These are phyloP conservation scores for Fusarium agapanthi DNA, from an alignment of 2,329 filamentous ascomycete genomes.

Conservation along the genomic window DNA sequence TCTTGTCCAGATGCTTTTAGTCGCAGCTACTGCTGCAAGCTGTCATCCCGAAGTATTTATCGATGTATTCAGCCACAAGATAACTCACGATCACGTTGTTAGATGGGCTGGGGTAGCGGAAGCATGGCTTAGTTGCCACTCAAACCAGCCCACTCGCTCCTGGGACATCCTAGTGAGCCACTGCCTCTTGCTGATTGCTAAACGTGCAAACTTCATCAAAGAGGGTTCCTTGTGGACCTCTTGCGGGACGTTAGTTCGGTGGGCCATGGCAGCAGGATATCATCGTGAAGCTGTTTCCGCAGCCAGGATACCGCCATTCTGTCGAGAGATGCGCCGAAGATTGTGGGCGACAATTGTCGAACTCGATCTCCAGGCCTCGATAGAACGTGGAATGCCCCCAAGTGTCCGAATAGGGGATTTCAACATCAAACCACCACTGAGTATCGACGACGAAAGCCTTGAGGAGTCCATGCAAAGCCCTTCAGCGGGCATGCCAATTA, in stretches of 20 bases:
- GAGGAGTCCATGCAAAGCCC: neutral
- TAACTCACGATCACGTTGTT: neutral
- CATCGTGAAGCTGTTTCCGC: neutral
- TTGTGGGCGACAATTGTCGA: neutral
- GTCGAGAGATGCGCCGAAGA: neutral
- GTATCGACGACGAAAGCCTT: neutral
- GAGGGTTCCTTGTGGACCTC: neutral
- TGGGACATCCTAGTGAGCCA: neutral
- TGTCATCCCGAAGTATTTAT: neutral
- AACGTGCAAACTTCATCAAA: neutral
- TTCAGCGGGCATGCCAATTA: no score
- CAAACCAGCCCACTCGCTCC: neutral
- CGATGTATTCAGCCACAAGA: neutral
- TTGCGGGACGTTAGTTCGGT: neutral
- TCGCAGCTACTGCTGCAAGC: neutral
- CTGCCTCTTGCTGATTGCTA: neutral
- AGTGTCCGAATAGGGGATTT: neutral
- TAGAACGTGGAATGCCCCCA: neutral
- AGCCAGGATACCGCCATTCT: neutral
- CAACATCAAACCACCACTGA: neutral
- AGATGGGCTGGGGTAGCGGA: fast-evolving
- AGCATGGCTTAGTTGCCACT: neutral
- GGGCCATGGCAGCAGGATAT: neutral
- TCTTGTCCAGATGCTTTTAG: neutral
- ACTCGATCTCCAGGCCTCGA: neutral